Percentiles rank a stretch among this genome's conserved stretches.
Conservation (phyloP, 495 filamentous ascomycete species). For the Hyaloscypha hepaticicola region DNA sequence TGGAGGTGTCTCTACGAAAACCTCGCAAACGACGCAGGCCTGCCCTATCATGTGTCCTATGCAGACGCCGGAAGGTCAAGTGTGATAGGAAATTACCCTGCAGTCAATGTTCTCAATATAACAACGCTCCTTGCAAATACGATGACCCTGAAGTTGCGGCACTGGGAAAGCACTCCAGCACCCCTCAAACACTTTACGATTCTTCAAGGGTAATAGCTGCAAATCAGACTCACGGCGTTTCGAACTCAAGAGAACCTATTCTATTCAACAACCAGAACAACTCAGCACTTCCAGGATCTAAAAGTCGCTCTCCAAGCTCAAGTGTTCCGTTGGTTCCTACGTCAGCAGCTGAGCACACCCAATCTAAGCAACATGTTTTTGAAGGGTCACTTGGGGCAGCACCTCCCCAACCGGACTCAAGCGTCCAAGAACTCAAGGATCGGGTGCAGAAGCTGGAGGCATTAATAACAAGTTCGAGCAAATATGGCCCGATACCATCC, state of each 20-base stretch:
- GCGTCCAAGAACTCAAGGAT: constrained; percentile 21
- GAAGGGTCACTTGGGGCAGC: neutral
- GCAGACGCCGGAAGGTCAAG: constrained; percentile 44
- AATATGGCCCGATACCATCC: neutral
- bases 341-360: neutral
- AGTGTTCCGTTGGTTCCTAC: neutral
- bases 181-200: neutral
- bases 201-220: neutral
- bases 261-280: neutral
- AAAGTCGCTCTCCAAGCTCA: neutral
- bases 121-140: constrained; percentile 18
- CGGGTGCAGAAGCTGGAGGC: constrained; percentile 26
- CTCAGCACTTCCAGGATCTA: neutral
- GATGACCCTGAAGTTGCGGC: neutral
- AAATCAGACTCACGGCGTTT: neutral
- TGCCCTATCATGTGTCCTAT: constrained; percentile 44
- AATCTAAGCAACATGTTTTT: neutral
- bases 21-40: constrained; percentile 41
- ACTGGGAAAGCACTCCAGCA: neutral
- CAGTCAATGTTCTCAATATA: constrained; percentile 34
- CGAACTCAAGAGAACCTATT: neutral
- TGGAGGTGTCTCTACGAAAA: neutral
- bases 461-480: constrained; percentile 4
- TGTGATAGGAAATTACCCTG: constrained; percentile 46
- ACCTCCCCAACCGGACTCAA: neutral